Percentiles rank a stretch among this genome's conserved stretches.
Conservation (phyloP, 257 asterid genomes). For the Pogostemon cablin region DNA sequence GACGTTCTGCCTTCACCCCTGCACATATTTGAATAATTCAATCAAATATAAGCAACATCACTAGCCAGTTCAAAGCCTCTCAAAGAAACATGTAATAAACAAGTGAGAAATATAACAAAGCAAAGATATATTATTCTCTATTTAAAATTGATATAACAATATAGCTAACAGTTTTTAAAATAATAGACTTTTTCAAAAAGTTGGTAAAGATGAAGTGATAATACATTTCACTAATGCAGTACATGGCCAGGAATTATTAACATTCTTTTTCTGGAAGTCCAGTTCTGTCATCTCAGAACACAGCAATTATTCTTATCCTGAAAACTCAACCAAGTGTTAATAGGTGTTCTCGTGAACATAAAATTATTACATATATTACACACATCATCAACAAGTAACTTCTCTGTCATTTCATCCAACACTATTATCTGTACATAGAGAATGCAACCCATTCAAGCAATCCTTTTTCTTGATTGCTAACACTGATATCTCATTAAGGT, state of each 20-base stretch:
- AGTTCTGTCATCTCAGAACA: conserved; percentile 18
- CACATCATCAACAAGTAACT: neutral
- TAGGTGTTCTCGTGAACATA: neutral
- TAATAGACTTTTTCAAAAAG: neutral
- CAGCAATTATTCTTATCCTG: conserved; percentile 1
- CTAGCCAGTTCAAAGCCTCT: conserved; percentile 27
- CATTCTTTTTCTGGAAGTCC: neutral
- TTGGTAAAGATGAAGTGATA: neutral
- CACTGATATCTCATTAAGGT: conserved; percentile 2
- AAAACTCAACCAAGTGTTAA: too few relatives aligned
- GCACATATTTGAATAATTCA: conserved; percentile 34
- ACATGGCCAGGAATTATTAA: neutral
- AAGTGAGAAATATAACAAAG: conserved; percentile 1
- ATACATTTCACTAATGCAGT: conserved; percentile 19
- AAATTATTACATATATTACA: neutral
- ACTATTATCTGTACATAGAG: neutral
- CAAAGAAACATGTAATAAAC: neutral
- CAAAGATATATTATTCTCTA: conserved; percentile 1
- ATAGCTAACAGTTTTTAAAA: neutral
- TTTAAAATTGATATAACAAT: conserved; percentile 16
- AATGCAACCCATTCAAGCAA: neutral
- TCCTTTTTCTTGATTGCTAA: neutral
- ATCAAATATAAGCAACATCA: conserved; percentile 34
- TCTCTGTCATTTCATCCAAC: neutral
- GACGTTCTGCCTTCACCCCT: conserved; percentile 91